A percentile compares a stretch with the other conserved stretches of the same genome.
phyloP scores from a whole-genome alignment of 805 yeast species.

The Ogataea methanolica region DNA sequence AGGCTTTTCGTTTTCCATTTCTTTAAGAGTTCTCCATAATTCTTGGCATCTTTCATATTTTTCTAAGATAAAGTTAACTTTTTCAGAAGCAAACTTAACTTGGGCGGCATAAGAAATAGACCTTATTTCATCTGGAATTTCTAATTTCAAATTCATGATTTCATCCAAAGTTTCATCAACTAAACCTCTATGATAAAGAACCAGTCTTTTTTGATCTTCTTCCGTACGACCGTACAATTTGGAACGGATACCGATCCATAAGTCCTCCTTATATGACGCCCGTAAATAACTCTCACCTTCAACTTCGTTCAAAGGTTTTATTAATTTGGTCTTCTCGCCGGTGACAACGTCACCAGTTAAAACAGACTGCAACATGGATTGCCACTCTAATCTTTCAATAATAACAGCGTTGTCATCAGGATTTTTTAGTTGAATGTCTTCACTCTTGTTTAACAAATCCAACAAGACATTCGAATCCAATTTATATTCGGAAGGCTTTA shows the following conservation, averaged over 20 bases:
- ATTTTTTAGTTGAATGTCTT: slow-evolving; percentile 29
- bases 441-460: slow-evolving; percentile 31
- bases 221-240: slow-evolving; percentile 75
- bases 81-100: slow-evolving; percentile 35
- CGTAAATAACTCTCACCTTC: slow-evolving; percentile 45
- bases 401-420: slow-evolving; percentile 32
- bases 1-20: slow-evolving; percentile 78
- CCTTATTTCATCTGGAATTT: slow-evolving; percentile 32
- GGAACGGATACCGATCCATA: slow-evolving; percentile 87
- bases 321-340: slow-evolving; percentile 79
- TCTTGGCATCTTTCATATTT: slow-evolving; percentile 64
- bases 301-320: slow-evolving; percentile 39
- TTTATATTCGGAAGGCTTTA: slow-evolving; percentile 31
- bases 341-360: slow-evolving; percentile 92
- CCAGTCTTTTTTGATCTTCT: slow-evolving; percentile 68
- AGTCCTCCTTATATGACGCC: slow-evolving; percentile 58
- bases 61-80: slow-evolving; percentile 54
- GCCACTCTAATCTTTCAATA: slow-evolving; percentile 90
- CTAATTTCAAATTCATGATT: slow-evolving; percentile 57
- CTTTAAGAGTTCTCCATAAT: slow-evolving; percentile 73
- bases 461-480: slow-evolving; percentile 31
- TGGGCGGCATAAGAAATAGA: slow-evolving; percentile 17
- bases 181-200: slow-evolving; percentile 62
- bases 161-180: slow-evolving; percentile 73
- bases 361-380: slow-evolving; percentile 84